Evolutionary conservation across 2,329 filamentous ascomycete species (phyloP).

Genomic region (Aspergillus awamori): DNA sequence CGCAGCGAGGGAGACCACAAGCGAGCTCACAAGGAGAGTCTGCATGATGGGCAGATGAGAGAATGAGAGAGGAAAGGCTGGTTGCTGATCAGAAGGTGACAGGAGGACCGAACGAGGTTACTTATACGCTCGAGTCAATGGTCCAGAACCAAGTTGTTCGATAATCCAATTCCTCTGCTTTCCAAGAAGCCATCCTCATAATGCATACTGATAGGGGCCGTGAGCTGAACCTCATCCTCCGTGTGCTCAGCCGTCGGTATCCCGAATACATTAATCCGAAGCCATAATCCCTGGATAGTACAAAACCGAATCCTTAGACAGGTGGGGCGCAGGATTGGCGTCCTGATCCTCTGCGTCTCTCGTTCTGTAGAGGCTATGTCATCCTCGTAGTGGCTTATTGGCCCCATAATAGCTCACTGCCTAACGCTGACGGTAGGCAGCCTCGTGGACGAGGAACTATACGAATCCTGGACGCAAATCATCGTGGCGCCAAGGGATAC

Average conservation of each 20-base stretch:
- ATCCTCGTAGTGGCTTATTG: background rate
- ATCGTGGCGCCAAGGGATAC: background rate
- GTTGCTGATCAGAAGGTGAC: background rate
- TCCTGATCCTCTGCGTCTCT: background rate
- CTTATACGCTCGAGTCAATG: background rate
- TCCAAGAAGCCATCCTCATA: background rate
- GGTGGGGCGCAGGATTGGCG: conserved; percentile 2
- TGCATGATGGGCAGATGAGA: background rate
- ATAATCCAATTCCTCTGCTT: background rate
- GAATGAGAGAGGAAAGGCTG: background rate
- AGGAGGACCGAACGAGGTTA: background rate
- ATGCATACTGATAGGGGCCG: background rate
- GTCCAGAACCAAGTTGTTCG: background rate
- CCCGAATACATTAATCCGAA: background rate
- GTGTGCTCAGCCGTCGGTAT: background rate
- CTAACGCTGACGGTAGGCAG: background rate
- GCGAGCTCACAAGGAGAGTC: background rate
- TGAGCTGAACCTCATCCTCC: background rate
- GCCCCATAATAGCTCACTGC: background rate
- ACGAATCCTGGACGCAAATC: background rate
- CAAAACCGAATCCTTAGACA: background rate
- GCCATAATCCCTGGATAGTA: too few relatives aligned
- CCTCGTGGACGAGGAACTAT: background rate
- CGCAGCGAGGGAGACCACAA: background rate
- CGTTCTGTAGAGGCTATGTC: background rate